Conservation (phyloP, 371 early-diverging fungal species). For the Mortierella sp. region DNA sequence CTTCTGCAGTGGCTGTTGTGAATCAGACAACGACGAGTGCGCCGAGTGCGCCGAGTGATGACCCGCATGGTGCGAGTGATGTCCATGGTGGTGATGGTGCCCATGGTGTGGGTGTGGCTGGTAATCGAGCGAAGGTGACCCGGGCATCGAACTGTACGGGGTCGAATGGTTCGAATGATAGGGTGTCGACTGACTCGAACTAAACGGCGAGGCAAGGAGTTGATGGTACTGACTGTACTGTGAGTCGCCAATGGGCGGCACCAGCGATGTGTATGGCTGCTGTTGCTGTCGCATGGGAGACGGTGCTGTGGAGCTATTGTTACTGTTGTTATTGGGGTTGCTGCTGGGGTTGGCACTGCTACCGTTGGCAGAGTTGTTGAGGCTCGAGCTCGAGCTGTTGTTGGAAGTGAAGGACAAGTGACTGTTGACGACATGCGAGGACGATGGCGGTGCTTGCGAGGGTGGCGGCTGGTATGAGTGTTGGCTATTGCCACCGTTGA, state of each 20-base stretch:
- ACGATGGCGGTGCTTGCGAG: no score
- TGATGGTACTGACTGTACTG: constrained; percentile 50
- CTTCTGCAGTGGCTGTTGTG: constrained; percentile 18
- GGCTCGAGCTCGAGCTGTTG: neutral
- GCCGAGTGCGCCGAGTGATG: no score
- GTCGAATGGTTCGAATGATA: constrained; percentile 53
- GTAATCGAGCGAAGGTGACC: constrained; percentile 42
- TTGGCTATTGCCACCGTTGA: constrained; percentile 3
- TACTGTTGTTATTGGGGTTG: neutral
- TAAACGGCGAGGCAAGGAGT: constrained; percentile 44
- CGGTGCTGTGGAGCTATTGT: constrained; percentile 31
- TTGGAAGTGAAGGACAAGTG: no score
- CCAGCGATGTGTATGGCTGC: constrained; percentile 34
- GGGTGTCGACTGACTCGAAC: constrained; percentile 41
- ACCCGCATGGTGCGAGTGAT: no score
- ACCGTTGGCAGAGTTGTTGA: neutral
- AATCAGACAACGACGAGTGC: constrained; percentile 1
- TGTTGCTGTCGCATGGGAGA: constrained; percentile 40
- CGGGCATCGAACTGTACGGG: constrained; percentile 52
- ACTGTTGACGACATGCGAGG: no score
- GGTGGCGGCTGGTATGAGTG: constrained; percentile 15
- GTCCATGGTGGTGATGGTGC: no score
- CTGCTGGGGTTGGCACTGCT: neutral
- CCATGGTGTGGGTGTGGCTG: constrained; percentile 12
- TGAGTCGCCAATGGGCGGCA: constrained; percentile 41